These are phyloP conservation scores for Xerocomus amazonicus DNA, from an alignment of 1,284 basidiomycete species.

Conservation along the genomic window DNA sequence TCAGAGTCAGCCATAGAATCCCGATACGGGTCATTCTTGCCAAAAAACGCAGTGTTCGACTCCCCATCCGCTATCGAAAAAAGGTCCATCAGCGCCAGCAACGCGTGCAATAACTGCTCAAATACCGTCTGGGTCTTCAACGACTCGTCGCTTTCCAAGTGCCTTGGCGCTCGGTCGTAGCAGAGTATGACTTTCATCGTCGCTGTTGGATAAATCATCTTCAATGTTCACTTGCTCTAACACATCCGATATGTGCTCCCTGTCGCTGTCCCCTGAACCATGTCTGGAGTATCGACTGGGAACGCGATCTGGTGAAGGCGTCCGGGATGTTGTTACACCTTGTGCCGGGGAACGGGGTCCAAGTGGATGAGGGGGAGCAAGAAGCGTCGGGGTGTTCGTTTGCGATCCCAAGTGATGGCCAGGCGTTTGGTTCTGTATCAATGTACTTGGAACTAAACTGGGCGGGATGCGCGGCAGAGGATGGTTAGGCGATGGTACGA, in stretches of 20 bases:
- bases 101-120: neutral
- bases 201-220: slow-evolving; percentile 24
- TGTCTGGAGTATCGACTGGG: slow-evolving; percentile 18
- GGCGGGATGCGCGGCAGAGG: slow-evolving; percentile 40
- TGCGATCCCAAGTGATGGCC: slow-evolving; percentile 25
- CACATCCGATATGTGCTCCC: slow-evolving; percentile 20
- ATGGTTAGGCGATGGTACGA: slow-evolving; percentile 34
- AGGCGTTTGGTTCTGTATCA: slow-evolving; percentile 17
- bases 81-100: slow-evolving; percentile 1
- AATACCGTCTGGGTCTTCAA: slow-evolving; percentile 48
- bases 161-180: slow-evolving; percentile 70
- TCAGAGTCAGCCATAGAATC: slow-evolving; percentile 36
- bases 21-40: slow-evolving; percentile 31
- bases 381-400: slow-evolving; percentile 31
- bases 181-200: slow-evolving; percentile 35
- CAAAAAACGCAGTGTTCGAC: slow-evolving; percentile 43
- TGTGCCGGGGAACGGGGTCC: slow-evolving; percentile 64
- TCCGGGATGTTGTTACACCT: slow-evolving; percentile 44
- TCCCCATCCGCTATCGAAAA: slow-evolving; percentile 33
- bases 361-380: slow-evolving; percentile 64
- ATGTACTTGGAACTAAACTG: slow-evolving; percentile 17
- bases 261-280: slow-evolving; percentile 23
- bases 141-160: slow-evolving; percentile 67
- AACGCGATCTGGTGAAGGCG: slow-evolving; percentile 46
- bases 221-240: slow-evolving; percentile 33